Conservation (phyloP, 352 stramenopile genomes). For the Phytophthora lateralis region DNA sequence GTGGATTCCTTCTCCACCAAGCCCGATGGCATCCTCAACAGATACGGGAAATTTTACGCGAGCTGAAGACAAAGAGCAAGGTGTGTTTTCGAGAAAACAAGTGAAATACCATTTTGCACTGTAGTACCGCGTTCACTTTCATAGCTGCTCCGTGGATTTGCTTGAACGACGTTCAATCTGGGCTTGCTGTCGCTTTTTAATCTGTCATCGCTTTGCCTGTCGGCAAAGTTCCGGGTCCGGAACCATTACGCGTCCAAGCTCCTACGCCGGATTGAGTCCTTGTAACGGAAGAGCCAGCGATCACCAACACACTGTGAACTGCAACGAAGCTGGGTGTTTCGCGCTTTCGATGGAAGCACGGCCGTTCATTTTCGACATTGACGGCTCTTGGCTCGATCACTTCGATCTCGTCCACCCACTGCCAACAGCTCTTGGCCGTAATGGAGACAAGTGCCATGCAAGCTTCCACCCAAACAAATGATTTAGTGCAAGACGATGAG, state of each 20-base stretch:
- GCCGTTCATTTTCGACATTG: slow-evolving; percentile 15
- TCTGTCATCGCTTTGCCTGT: too few species aligned
- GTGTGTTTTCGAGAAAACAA: too few species aligned
- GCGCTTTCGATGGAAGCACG: slow-evolving; percentile 18
- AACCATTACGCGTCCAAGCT: neutral
- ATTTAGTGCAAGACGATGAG: neutral
- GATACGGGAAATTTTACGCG: too few species aligned
- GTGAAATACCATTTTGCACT: too few species aligned
- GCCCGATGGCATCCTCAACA: too few species aligned
- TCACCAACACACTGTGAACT: slow-evolving; percentile 3
- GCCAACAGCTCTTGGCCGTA: neutral
- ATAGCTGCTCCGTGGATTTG: too few species aligned
- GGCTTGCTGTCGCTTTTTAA: too few species aligned
- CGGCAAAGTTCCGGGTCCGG: neutral
- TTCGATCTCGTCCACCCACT: neutral
- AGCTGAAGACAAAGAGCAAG: too few species aligned
- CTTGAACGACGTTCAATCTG: too few species aligned
- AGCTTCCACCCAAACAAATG: neutral
- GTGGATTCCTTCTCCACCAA: too few species aligned
- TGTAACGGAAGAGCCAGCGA: slow-evolving; percentile 11
- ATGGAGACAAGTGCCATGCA: slow-evolving; percentile 5
- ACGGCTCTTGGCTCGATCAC: neutral
- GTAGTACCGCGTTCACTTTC: too few species aligned
- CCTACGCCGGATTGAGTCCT: neutral
- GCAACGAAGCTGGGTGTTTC: slow-evolving; percentile 17